Conservation (phyloP, 2,329 filamentous ascomycete species). For the Onygenales sp. region DNA sequence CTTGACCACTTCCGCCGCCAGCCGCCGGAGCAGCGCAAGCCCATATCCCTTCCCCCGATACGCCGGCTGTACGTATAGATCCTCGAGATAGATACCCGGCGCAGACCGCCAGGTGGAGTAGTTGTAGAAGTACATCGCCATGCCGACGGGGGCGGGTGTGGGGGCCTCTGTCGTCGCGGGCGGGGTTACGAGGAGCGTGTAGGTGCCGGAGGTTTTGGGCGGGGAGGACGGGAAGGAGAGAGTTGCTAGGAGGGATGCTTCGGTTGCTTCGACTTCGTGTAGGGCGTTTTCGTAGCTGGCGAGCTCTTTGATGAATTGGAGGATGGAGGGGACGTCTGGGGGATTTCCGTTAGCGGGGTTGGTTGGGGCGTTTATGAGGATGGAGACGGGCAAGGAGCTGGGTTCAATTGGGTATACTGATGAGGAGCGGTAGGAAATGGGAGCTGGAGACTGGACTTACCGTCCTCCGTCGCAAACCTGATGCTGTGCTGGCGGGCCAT, state of each 20-base stretch:
- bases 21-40: constrained; percentile 58
- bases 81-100: constrained; percentile 86
- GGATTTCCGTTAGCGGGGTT: background rate
- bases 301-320: constrained; percentile 72
- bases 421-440: background rate
- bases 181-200: constrained; percentile 59
- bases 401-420: background rate
- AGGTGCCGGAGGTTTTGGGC: constrained; percentile 52
- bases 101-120: constrained; percentile 88
- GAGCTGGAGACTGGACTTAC: constrained; percentile 11
- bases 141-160: constrained; percentile 48
- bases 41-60: constrained; percentile 73
- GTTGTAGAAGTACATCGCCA: constrained; percentile 91
- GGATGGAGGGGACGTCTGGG: constrained; percentile 71
- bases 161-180: constrained; percentile 37
- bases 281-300: constrained; percentile 79
- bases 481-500: constrained; percentile 30
- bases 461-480: constrained; percentile 32
- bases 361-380: background rate
- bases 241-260: constrained; percentile 60
- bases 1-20: constrained; percentile 69
- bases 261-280: constrained; percentile 66
- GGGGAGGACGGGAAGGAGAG: constrained; percentile 61
- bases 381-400: background rate
- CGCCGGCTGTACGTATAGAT: constrained; percentile 68